Base-by-base conservation (phyloP, 1,284 basidiomycete species). In the Ustilago hordei region DNA sequence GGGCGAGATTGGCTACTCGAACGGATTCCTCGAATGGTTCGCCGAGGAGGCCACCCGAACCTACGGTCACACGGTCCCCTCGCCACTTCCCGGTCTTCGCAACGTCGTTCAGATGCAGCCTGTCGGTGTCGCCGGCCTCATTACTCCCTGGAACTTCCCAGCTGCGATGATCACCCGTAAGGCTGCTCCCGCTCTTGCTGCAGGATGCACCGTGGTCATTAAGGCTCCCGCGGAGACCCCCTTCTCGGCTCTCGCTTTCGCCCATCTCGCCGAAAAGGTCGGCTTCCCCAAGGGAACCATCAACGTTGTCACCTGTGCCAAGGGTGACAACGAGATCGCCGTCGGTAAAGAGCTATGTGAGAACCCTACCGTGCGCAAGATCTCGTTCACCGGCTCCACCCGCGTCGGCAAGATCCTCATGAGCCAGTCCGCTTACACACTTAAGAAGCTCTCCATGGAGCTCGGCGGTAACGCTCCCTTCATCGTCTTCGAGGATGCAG, bases 221-320 rank as follows among this genome's bases (percentile, higher is more conserved):
- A 99, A 99, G 86, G 95, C 95, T 3, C 92, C 97, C 2, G 91
- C 95, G 1, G 96, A 99, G 87, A 95, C 97, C 0, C 97, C 97
- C 0, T 97, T 94, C 87, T 95, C 95, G 41, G 92, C 92, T 17
- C 90, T 99, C 23, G 97, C 96, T 4, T 88, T 97, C 17, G 91
- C 90, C 8, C 93, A 95, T 87, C 90, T 98, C 34, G 91, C 92
- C 17, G 89, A 90, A 56, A 91, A 94, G 65, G 96, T 95, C 12
- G 96, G 95, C 50, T 89, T 99, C 55, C 96, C 97, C 13, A 91
- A 93, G 60, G 97, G 97, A 59, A 95, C 98, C 52, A 91, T 99
- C 86, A 98, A 99, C 87, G 90, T 98, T 63, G 91, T 99, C 52
- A 94, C 95, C 12, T 94, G 94, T 1, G 89, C 91, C 58, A 93